These are phyloP conservation scores for Tylopilus rubrobrunneus DNA, from an alignment of 768 basidiomycete genomes.

Conservation along the genomic window DNA sequence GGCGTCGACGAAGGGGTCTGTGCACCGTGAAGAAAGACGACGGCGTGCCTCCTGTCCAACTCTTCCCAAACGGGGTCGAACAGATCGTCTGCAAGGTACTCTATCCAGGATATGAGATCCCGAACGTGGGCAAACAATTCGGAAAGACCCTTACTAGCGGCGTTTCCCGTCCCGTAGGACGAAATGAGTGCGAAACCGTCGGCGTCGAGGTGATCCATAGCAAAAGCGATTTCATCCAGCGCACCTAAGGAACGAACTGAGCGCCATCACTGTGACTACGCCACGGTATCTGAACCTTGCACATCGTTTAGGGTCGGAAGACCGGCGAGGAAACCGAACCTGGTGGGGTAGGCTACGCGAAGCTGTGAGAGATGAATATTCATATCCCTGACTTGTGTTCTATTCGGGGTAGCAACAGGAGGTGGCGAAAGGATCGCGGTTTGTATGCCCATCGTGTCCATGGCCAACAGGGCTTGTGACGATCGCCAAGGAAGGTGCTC, in stretches of 20 bases:
- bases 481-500: slow-evolving; percentile 67
- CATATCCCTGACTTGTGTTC: slow-evolving; percentile 38
- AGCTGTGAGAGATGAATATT: slow-evolving; percentile 49
- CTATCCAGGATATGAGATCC: slow-evolving; percentile 32
- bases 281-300: slow-evolving; percentile 40
- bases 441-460: slow-evolving; percentile 58
- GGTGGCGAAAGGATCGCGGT: slow-evolving; percentile 67
- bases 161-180: slow-evolving; percentile 54
- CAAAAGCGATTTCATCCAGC: slow-evolving; percentile 56
- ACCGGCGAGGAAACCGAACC: slow-evolving; percentile 70
- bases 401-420: slow-evolving; percentile 45
- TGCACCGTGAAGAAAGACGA: slow-evolving; percentile 72
- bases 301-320: slow-evolving; percentile 60
- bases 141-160: slow-evolving; percentile 44
- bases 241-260: slow-evolving; percentile 38
- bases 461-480: slow-evolving; percentile 53
- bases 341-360: slow-evolving; percentile 44
- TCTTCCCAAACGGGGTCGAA: slow-evolving; percentile 73
- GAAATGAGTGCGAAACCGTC: slow-evolving; percentile 66
- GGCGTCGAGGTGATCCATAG: slow-evolving; percentile 57
- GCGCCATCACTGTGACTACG: background rate
- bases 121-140: background rate
- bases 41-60: slow-evolving; percentile 51
- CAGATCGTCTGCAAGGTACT: slow-evolving; percentile 59
- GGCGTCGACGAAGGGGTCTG: slow-evolving; percentile 64